phyloP scores from a whole-genome alignment of 331 rosid species.

The Arachis monticola region DNA sequence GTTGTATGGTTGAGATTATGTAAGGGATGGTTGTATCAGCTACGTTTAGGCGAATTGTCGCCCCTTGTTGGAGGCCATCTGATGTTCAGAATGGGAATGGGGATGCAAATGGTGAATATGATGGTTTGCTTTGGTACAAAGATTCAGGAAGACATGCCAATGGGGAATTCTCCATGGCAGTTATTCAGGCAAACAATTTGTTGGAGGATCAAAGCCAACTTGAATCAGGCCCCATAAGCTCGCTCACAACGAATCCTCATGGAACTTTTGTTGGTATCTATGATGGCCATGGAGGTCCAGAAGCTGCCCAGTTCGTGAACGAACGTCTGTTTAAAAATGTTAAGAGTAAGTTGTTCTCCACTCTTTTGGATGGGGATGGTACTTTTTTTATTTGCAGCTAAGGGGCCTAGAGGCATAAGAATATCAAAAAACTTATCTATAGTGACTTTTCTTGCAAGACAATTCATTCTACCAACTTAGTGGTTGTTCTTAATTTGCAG shows the following conservation, averaged over 20 bases:
- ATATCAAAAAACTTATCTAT: not conserved
- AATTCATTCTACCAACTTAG: conserved; percentile 47
- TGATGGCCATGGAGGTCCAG: conserved; percentile 99
- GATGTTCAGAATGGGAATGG: conserved; percentile 55
- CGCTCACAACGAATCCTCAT: conserved; percentile 55
- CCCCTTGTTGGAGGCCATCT: conserved; percentile 79
- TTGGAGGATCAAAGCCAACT: conserved; percentile 95
- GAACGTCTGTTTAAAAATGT: conserved; percentile 69
- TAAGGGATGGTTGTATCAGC: conserved; percentile 91
- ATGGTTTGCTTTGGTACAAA: conserved; percentile 86
- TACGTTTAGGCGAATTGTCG: conserved; percentile 66
- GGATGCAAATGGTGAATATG: conserved; percentile 63
- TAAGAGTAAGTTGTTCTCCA: conserved; percentile 60
- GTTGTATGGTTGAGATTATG: conserved; percentile 76
- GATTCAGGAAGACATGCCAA: conserved; percentile 70
- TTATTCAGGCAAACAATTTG: conserved; percentile 88
- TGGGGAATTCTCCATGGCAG: conserved; percentile 97
- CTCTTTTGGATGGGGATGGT: not conserved
- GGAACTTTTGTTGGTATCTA: conserved; percentile 93
- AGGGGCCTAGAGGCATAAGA: too few relatives aligned
- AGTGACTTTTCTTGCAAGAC: not conserved
- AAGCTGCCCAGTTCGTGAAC: conserved; percentile 79
- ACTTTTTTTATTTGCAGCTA: too few relatives aligned
- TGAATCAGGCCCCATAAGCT: conserved; percentile 86
- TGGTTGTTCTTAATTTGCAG: conserved; percentile 68